phyloP scores from a whole-genome alignment of 140 eudicot species.

The Cichorium intybus region DNA sequence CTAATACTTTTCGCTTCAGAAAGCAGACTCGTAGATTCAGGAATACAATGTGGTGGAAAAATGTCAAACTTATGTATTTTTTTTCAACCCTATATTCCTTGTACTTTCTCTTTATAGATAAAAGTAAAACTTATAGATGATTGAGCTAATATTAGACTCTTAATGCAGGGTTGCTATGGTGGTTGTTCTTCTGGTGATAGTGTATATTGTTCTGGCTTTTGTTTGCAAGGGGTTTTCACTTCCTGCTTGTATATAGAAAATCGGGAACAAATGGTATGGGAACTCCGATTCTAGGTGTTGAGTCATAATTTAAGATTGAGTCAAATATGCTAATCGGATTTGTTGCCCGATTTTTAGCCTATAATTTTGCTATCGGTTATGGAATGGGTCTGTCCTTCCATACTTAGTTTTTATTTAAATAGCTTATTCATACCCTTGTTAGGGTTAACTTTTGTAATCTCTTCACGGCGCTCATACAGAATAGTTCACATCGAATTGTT shows the following conservation, averaged over 20 bases:
- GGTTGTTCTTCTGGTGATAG: constrained; percentile 55
- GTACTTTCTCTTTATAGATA: constrained; percentile 1
- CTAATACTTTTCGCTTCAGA: constrained; percentile 72
- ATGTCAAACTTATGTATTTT: constrained; percentile 75
- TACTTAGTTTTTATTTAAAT: too few relatives aligned
- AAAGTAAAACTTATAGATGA: background rate
- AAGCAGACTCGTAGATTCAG: constrained; percentile 76
- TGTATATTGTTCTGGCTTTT: constrained; percentile 64
- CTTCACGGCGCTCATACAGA: too few relatives aligned
- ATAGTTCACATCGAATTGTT: too few relatives aligned
- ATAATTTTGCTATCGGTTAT: too few relatives aligned
- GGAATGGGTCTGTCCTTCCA: too few relatives aligned
- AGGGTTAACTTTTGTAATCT: too few relatives aligned
- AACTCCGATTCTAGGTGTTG: background rate
- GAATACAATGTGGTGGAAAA: constrained; percentile 88
- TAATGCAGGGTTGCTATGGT: constrained; percentile 61
- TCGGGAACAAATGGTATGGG: background rate
- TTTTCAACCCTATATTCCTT: constrained; percentile 9
- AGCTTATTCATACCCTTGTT: too few relatives aligned
- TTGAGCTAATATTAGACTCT: constrained; percentile 3
- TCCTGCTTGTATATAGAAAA: constrained; percentile 54
- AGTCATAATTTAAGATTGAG: too few relatives aligned
- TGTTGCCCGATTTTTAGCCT: too few relatives aligned
- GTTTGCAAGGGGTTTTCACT: constrained; percentile 69
- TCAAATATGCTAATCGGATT: too few relatives aligned